phyloP scores from a whole-genome alignment of 345 rosid species.

The Salix udensis region DNA sequence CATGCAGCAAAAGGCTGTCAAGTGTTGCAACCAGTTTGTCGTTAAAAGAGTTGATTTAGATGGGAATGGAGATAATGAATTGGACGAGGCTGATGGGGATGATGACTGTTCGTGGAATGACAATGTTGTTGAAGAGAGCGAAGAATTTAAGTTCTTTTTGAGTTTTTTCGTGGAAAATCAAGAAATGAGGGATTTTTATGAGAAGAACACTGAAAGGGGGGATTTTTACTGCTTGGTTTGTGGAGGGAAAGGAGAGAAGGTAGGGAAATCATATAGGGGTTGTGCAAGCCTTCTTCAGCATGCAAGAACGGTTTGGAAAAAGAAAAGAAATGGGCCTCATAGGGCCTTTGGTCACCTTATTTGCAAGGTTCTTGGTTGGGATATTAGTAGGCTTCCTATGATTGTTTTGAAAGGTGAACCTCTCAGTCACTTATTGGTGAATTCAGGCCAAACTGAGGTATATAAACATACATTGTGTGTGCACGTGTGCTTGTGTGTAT shows the following conservation, averaged over 20 bases:
- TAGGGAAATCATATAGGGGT: constrained; percentile 46
- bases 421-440: constrained; percentile 21
- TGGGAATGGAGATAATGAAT: background rate
- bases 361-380: constrained; percentile 81
- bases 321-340: constrained; percentile 53
- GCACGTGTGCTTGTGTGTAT: background rate
- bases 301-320: constrained; percentile 42
- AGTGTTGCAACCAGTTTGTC: constrained; percentile 4
- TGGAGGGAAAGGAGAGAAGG: constrained; percentile 43
- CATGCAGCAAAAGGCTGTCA: constrained; percentile 20
- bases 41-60: constrained; percentile 10
- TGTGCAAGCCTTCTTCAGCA: constrained; percentile 74
- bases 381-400: constrained; percentile 39
- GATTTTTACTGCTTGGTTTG: constrained; percentile 71
- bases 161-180: constrained; percentile 42
- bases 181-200: constrained; percentile 56
- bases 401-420: constrained; percentile 37
- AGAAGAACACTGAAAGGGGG: constrained; percentile 44
- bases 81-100: constrained; percentile 21
- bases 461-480: background rate
- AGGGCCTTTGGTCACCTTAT: constrained; percentile 62
- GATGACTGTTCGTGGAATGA: constrained; percentile 24
- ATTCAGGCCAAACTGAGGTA: background rate
- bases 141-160: constrained; percentile 44
- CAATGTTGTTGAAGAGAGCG: constrained; percentile 21